Evolutionary conservation across 208 protist species (phyloP), one percentile per base, ranked within the genome.

Genomic region (Baffinella frigidus): DNA sequence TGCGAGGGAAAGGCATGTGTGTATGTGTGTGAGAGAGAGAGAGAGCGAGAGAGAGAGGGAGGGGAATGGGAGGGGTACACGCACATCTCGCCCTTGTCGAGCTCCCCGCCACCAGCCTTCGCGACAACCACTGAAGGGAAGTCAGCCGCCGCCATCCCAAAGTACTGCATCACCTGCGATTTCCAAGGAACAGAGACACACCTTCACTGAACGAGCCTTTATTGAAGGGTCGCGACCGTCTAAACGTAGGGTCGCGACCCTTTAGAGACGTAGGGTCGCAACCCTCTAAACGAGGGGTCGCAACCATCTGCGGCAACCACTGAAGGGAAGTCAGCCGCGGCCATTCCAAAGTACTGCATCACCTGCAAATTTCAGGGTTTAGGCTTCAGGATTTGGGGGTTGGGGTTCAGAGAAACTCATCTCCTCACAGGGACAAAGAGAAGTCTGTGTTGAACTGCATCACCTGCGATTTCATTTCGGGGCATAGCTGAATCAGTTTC

Each of bases 31-130:
- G n/a, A n/a, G n/a, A n/a, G n/a, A n/a, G n/a, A n/a, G n/a, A n/a
- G n/a, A n/a, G n/a, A n/a, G n/a, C n/a, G n/a, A n/a, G n/a, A n/a
- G n/a, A n/a, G n/a, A n/a, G n/a, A n/a, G n/a, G n/a, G n/a, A n/a
- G n/a, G n/a, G n/a, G n/a, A n/a, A n/a, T n/a, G n/a, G n/a, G n/a
- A n/a, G n/a, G n/a, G n/a, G n/a, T n/a, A n/a, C n/a, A n/a, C 51
- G 56, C 14, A 90, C 83, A 90, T 90, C 41, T 90, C 83, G 51
- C 83, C 83, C 83, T 90, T 90, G 50, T 67, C 45, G n/a, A 74
- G 51, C 83, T 90, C 83, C 14, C 41, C 83, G 11, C 41, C 43
- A 11, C 83, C 83, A 9, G 83, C 83, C 50, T 72, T 51, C 10
- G 83, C 83, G 3, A 90, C 83, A 0, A 90, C 83, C 62, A 90